Percentiles rank a stretch among this genome's conserved stretches.
Evolutionary conservation across 129 eudicot genomes (phyloP).

Genomic region (carrot (Daucus carota)): DNA sequence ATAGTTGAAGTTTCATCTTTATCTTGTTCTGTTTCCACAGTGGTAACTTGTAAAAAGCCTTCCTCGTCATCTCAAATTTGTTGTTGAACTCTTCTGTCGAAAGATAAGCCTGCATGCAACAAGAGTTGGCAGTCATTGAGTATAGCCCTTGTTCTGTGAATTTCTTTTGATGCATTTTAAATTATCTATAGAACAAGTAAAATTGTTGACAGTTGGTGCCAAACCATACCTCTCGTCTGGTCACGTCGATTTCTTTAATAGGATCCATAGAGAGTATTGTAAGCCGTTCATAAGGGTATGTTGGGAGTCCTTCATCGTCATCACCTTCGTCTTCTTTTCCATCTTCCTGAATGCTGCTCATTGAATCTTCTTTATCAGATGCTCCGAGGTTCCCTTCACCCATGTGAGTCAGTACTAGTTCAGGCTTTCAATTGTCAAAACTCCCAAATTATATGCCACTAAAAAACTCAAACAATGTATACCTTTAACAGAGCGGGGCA

Average conservation of each 20-base stretch:
- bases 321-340: conserved; percentile 52
- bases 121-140: background rate
- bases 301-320: conserved; percentile 61
- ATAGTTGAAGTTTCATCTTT: conserved; percentile 56
- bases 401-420: conserved; percentile 11
- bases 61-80: conserved; percentile 76
- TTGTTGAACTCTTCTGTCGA: conserved; percentile 64
- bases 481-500: conserved; percentile 82
- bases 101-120: conserved; percentile 52
- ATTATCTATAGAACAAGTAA: background rate
- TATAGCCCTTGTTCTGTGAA: background rate
- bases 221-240: conserved; percentile 68
- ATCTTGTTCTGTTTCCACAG: conserved; percentile 93
- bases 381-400: conserved; percentile 27
- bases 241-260: conserved; percentile 56
- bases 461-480: conserved; percentile 13
- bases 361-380: conserved; percentile 29
- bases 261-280: conserved; percentile 62
- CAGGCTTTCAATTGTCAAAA: background rate
- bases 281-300: conserved; percentile 67
- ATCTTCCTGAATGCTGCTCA: conserved; percentile 60
- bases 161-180: background rate
- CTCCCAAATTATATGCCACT: background rate
- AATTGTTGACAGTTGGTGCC: too few relatives aligned
- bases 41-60: conserved; percentile 72